These are phyloP conservation scores for Eucalyptus guilfoylei DNA, from an alignment of 345 rosid species.

Conservation along the genomic window DNA sequence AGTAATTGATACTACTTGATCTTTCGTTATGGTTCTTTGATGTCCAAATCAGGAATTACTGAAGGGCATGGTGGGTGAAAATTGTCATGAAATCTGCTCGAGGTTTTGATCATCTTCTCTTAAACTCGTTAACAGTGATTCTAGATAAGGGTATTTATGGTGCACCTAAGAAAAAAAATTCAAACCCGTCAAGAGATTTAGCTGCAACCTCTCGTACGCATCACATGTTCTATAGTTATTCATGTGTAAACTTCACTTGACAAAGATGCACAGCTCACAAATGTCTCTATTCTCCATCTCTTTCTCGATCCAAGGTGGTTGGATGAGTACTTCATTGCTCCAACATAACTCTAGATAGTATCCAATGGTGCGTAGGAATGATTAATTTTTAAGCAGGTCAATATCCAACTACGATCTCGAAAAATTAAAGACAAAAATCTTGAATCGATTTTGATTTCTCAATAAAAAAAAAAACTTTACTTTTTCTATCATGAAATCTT, in stretches of 20 bases:
- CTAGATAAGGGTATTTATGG: neutral
- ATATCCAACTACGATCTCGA: neutral
- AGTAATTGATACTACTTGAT: neutral
- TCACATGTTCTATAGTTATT: neutral
- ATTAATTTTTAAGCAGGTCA: neutral
- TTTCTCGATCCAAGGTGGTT: neutral
- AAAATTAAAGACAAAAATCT: neutral
- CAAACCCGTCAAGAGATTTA: neutral
- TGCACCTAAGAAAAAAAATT: neutral
- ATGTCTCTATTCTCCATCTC: neutral
- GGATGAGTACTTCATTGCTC: neutral
- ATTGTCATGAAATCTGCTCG: neutral
- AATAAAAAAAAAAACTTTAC: neutral
- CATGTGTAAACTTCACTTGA: neutral
- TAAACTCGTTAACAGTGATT: neutral
- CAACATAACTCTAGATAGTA: neutral
- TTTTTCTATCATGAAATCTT: neutral
- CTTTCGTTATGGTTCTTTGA: neutral
- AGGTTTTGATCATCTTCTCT: neutral
- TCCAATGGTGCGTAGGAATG: neutral
- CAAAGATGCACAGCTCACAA: neutral
- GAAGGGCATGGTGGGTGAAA: neutral
- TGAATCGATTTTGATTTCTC: neutral
- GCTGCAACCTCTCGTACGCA: neutral
- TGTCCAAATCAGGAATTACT: neutral